phyloP scores from a whole-genome alignment of 2,329 filamentous ascomycete species.

The Fusarium staphyleae region DNA sequence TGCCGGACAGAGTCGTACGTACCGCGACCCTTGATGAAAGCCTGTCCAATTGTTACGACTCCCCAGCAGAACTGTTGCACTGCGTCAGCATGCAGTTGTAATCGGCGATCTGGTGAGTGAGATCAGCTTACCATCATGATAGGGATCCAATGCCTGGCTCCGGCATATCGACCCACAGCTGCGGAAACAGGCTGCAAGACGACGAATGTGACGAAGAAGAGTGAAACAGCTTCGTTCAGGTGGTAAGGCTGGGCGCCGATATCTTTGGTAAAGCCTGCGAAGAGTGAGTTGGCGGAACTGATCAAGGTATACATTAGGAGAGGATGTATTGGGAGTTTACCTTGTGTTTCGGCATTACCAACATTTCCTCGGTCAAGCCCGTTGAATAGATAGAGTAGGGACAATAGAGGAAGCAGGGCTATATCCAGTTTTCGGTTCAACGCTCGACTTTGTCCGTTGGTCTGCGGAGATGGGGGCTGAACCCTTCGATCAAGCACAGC shows the following conservation, averaged over 20 bases:
- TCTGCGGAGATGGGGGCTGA: conserved; percentile 8
- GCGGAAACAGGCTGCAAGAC: conserved; percentile 39
- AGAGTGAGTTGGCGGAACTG: neutral
- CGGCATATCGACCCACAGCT: conserved; percentile 38
- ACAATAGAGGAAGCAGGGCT: conserved; percentile 48
- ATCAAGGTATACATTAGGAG: neutral
- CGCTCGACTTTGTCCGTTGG: conserved; percentile 16
- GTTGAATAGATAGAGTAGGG: conserved; percentile 51
- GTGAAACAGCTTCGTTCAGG: conserved; percentile 40
- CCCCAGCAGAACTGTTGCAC: conserved; percentile 38
- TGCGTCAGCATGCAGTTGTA: conserved; percentile 11
- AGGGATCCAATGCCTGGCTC: conserved; percentile 40
- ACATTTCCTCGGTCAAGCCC: conserved; percentile 51
- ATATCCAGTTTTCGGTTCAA: conserved; percentile 49
- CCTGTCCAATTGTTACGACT: conserved; percentile 37
- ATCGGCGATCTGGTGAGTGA: neutral
- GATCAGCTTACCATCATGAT: conserved; percentile 36
- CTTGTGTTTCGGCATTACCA: conserved; percentile 51
- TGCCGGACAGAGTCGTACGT: conserved; percentile 1
- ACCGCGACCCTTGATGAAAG: conserved; percentile 39
- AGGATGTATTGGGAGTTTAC: conserved; percentile 22
- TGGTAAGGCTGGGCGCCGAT: conserved; percentile 40
- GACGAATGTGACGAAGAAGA: conserved; percentile 42
- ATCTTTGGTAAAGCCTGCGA: conserved; percentile 37
- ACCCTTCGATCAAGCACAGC: conserved; percentile 6